phyloP scores from a whole-genome alignment of 2,329 filamentous ascomycete genomes.

The Cercospora zeina region DNA sequence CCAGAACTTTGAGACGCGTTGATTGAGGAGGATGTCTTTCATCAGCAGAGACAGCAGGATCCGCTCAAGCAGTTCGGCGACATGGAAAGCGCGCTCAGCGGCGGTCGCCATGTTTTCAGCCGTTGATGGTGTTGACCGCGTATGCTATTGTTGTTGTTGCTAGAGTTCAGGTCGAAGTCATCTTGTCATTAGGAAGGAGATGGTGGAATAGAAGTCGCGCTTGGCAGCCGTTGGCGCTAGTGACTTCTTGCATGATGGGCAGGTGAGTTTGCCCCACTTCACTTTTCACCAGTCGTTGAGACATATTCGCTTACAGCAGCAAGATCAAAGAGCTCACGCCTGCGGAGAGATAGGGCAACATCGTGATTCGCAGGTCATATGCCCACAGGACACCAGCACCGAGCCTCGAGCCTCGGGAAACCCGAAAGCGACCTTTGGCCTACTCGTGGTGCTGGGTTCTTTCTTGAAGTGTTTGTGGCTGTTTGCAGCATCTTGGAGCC shows the following conservation, averaged over 20 bases:
- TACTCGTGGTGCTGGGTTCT: too few relatives aligned
- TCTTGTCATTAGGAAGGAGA: not conserved
- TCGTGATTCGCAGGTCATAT: too few relatives aligned
- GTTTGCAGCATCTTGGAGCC: too few relatives aligned
- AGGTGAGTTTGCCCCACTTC: not conserved
- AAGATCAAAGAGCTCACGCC: too few relatives aligned
- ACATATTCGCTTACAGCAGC: too few relatives aligned
- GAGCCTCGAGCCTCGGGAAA: too few relatives aligned
- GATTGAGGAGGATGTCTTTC: slow-evolving; percentile 11
- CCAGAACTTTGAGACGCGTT: slow-evolving; percentile 8
- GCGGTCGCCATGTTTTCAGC: slow-evolving; percentile 1
- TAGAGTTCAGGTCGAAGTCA: not conserved
- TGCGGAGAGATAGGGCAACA: too few relatives aligned
- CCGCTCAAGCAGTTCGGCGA: slow-evolving; percentile 6
- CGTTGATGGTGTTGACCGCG: too few relatives aligned
- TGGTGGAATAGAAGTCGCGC: not conserved
- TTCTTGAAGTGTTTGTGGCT: too few relatives aligned
- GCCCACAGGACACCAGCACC: too few relatives aligned
- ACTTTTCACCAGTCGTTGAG: too few relatives aligned
- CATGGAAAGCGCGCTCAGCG: not conserved
- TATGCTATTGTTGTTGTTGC: not conserved
- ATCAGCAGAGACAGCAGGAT: slow-evolving; percentile 1
- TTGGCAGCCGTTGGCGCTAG: not conserved
- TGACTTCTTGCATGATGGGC: not conserved
- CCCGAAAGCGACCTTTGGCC: too few relatives aligned